These are phyloP conservation scores for Phalaenopsis hybrid DNA, from an alignment of 116 monocot genomes.

Conservation along the genomic window DNA sequence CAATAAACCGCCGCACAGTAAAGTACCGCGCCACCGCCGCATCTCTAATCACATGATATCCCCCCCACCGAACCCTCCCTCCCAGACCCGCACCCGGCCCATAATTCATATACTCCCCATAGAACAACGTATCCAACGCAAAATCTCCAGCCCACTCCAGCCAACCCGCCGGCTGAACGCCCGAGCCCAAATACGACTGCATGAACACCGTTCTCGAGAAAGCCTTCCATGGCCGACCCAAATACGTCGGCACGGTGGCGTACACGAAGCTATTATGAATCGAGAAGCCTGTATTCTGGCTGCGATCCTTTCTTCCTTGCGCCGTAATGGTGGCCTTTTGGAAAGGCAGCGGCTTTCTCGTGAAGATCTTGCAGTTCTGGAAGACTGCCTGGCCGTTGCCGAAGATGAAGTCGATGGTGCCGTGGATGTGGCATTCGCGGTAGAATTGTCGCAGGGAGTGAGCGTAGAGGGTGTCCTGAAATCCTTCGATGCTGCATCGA, in stretches of 20 bases:
- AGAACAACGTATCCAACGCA: slow-evolving; percentile 61
- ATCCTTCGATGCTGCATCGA: slow-evolving; percentile 86
- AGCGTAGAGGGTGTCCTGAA: slow-evolving; percentile 91
- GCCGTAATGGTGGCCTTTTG: slow-evolving; percentile 75
- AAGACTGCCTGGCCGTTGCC: slow-evolving; percentile 74
- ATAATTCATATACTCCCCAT: slow-evolving; percentile 83
- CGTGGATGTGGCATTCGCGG: slow-evolving; percentile 70
- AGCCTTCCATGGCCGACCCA: slow-evolving; percentile 90
- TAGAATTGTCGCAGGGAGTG: slow-evolving; percentile 93
- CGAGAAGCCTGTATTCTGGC: slow-evolving; percentile 71
- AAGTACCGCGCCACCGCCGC: slow-evolving; percentile 43
- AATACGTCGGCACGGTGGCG: slow-evolving; percentile 45
- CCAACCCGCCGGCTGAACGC: slow-evolving; percentile 72
- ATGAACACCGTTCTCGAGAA: slow-evolving; percentile 83
- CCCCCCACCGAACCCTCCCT: slow-evolving; percentile 65
- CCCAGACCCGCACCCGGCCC: slow-evolving; percentile 50
- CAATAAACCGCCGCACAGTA: slow-evolving; percentile 70
- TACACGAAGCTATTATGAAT: slow-evolving; percentile 61
- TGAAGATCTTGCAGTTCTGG: slow-evolving; percentile 64
- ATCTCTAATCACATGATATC: slow-evolving; percentile 64
- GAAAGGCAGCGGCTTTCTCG: slow-evolving; percentile 34
- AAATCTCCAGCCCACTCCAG: slow-evolving; percentile 73
- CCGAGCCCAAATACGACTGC: slow-evolving; percentile 54
- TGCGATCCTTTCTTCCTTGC: slow-evolving; percentile 60
- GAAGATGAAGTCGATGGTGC: slow-evolving; percentile 94